Base-by-base conservation (phyloP, 805 yeast genomes). In the Yarrowia divulgata region DNA sequence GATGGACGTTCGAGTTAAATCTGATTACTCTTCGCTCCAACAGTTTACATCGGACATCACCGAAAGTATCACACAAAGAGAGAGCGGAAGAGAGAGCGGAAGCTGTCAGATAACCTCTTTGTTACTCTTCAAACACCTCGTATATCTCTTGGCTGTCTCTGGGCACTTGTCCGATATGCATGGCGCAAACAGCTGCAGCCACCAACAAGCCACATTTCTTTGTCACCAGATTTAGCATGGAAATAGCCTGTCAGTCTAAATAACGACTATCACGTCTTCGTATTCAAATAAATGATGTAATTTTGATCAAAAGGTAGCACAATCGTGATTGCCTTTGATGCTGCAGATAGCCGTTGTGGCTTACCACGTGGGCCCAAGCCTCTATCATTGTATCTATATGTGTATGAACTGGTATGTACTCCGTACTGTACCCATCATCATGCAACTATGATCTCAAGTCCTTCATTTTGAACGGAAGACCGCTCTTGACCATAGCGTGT, bases 401-500 rank as follows among this genome's bases (percentile, higher is more conserved):
- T 8, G 39, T 52, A 35, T 52, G 29, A 34, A 49, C 37, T 14
- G 13, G 50, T 23, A 23, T 2, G n/a, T n/a, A n/a, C n/a, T n/a
- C n/a, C n/a, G n/a, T n/a, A n/a, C n/a, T n/a, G n/a, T n/a, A n/a
- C n/a, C 29, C 29, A 5, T 19, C 2, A 37, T 37, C 14, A 2
- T 19, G 34, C 35, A 10, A 29, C 14, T 18, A 52, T 52, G 32
- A 34, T 68, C 90, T 77, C 71, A 88, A 73, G 75, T 88, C 91
- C 43, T 80, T 80, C 3, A 81, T 75, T 29, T 79, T 76, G 72
- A 85, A 85, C 1, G 87, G 87, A 42, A 87, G 72, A 1, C 81
- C 84, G 13, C 74, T 74, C 67, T 80, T 80, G 32, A 83, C 73
- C 3, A 82, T 77, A 45, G 85, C 88, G 75, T 87, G 89, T 0